Percentiles rank a stretch among this genome's conserved stretches.
Evolutionary conservation across 1,284 basidiomycete species (phyloP).

Genomic region (Boletus subluridellus): DNA sequence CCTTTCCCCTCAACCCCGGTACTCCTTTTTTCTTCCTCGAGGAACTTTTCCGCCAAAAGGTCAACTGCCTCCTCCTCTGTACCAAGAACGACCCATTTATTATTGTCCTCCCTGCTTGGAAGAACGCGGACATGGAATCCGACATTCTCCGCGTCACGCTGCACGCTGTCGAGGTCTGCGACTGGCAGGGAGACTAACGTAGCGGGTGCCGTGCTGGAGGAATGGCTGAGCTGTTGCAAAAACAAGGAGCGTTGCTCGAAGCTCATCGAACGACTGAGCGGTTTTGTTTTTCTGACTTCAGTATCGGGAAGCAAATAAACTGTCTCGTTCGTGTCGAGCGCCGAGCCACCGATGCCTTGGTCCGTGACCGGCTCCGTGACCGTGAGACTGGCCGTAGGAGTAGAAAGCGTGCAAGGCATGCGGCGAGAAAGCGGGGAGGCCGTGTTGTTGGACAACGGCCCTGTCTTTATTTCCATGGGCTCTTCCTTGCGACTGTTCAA

Average conservation of each 20-base stretch:
- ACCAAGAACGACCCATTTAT: constrained; percentile 48
- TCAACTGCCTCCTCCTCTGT: constrained; percentile 42
- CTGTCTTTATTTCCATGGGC: constrained; percentile 1
- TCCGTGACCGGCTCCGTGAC: constrained; percentile 25
- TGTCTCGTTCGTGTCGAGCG: constrained; percentile 28
- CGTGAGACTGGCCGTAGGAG: constrained; percentile 45
- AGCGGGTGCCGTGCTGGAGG: constrained; percentile 40
- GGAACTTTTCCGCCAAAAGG: constrained; percentile 32
- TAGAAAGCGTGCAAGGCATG: constrained; percentile 54
- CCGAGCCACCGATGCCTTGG: constrained; percentile 20
- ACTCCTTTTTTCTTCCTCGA: constrained; percentile 34
- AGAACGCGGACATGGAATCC: constrained; percentile 44
- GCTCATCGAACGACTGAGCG: constrained; percentile 50
- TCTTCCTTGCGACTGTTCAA: background rate
- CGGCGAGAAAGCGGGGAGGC: constrained; percentile 24
- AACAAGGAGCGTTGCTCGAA: constrained; percentile 49
- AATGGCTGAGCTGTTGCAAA: constrained; percentile 41
- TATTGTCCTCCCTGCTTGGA: constrained; percentile 29
- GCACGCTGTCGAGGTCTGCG: constrained; percentile 41
- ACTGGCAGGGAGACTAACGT: constrained; percentile 46
- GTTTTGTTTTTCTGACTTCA: constrained; percentile 12
- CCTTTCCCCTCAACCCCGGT: constrained; percentile 17
- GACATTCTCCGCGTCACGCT: constrained; percentile 40
- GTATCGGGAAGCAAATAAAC: constrained; percentile 23
- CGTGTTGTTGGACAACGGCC: background rate